These are phyloP conservation scores for Chlamydomonas schloesseri DNA, from an alignment of 139 green algal genomes.

Conservation along the genomic window DNA sequence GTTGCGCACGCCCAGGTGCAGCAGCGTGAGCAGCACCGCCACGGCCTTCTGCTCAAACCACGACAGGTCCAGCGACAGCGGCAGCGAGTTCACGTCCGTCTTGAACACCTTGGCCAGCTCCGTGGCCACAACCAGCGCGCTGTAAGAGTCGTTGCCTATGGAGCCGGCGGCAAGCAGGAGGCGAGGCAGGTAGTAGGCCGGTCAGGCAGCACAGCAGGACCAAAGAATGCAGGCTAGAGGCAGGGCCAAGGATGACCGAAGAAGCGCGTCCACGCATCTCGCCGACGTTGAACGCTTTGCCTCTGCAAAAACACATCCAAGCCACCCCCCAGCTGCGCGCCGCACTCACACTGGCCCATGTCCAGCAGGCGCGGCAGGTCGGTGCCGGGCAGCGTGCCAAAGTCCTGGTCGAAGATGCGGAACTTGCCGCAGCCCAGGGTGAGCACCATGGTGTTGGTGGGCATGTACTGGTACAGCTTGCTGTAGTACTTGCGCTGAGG, in stretches of 20 bases:
- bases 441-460: slow-evolving; percentile 65
- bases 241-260: no score
- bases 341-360: slow-evolving; percentile 84
- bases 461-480: slow-evolving; percentile 51
- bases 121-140: slow-evolving; percentile 75
- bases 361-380: slow-evolving; percentile 81
- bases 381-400: slow-evolving; percentile 68
- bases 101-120: slow-evolving; percentile 77
- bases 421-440: slow-evolving; percentile 85
- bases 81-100: slow-evolving; percentile 81
- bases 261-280: no score
- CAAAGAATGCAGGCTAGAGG: no score
- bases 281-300: no score
- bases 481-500: slow-evolving; percentile 67
- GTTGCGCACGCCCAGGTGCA: slow-evolving; percentile 81
- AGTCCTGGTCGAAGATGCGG: slow-evolving; percentile 77
- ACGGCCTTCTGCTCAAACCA: slow-evolving; percentile 90
- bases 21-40: slow-evolving; percentile 80
- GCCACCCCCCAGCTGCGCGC: no score
- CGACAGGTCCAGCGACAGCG: slow-evolving; percentile 76
- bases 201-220: no score
- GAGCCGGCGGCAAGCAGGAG: neutral
- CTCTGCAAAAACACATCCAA: no score
- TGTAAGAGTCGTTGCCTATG: slow-evolving; percentile 69
- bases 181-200: no score